Base-by-base conservation (phyloP, 768 basidiomycete species). In the Lentinula raphanica region DNA sequence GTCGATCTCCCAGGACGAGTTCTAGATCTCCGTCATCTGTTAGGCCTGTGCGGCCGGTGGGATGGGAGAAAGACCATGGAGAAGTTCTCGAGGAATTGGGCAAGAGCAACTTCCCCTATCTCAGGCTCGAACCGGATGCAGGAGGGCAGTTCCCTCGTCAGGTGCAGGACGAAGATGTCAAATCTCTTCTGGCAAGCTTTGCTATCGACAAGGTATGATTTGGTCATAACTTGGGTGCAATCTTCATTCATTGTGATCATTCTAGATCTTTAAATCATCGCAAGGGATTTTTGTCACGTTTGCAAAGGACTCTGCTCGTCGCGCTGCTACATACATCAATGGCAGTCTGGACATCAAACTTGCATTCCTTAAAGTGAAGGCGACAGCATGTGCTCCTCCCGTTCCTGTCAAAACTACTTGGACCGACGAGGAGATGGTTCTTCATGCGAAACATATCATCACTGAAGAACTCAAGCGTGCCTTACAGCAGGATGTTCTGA, bases 221-320 rank as follows among this genome's bases (percentile, higher is more conserved):
- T 49, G 60, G 2, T 13, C 60, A n/a, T n/a, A n/a, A n/a, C n/a
- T 35, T 35, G 32, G 3, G 32, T 13, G 32, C 32, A 35, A 35
- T 8, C 3, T 35, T 35, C 32, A n/a, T n/a, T n/a, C n/a, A n/a
- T n/a, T n/a, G n/a, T 44, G 2, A 17, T n/a, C n/a, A 19, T 40
- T 40, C 17, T 58, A 92, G 89, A 78, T 94, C 27, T 74, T 93
- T 1, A 81, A 83, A 60, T 89, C 90, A 67, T 79, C 81, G 51
- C 71, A 73, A 1, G 88, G 86, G 9, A 88, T 91, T 78, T 95
- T 94, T 66, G 80, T 94, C 61, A 89, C 92, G 3, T 98, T 97
- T 68, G 81, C 83, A 3, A 67, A 76, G 2, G 82, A 82, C 56
- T 68, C 80, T 0, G 94, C 94, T 0, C 76, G 84, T 5, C 77